Base-by-base conservation (phyloP, 2,329 filamentous ascomycete species). In the Hypoxylon sp. region DNA sequence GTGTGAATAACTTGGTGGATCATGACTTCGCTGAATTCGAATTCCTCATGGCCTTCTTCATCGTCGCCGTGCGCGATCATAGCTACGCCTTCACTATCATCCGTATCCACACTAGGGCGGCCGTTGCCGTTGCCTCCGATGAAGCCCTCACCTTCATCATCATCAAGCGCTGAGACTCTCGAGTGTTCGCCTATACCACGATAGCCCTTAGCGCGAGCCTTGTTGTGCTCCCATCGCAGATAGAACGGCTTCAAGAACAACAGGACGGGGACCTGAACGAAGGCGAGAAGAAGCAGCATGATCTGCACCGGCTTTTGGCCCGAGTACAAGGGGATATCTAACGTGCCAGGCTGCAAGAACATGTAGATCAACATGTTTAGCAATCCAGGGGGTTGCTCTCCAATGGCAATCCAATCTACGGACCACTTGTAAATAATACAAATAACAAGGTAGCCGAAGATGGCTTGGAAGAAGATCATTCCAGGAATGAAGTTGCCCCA, bases 301-400 rank as follows among this genome's bases (percentile, higher is more conserved):
- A 93, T 83, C 80, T 99, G 96, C 0, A 99, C 86, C 1, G 79
- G 79, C 13, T 84, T 87, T 80, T 99, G 96, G 45, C 93, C 93
- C 21, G 83, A 79, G 79, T 97, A 99, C 4, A 99, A 85, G 55
- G 86, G 86, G 67, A 93, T 88, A 52, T 92, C 90, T 14, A 90
- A 77, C 0, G 81, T 92, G 56, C 94, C 94, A 2, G 96, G 96
- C 70, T 91, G 89, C 73, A 99, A 83, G 85, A 99, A 99, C 97
- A 99, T 99, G 87, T 98, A 98, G 77, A 99, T 99, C 76, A 99
- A 86, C 95, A 98, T 98, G 87, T 99, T 99, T 69, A 99, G 84
- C 66, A 99, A 85, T 75, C 94, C 93, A 2, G 97, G 96, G 1
- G 97, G 93, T 68, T 88, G 86, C 73, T 86, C 79, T 43, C 85